phyloP scores from a whole-genome alignment of 2,329 filamentous ascomycete genomes.

The Lachnellula cervina region DNA sequence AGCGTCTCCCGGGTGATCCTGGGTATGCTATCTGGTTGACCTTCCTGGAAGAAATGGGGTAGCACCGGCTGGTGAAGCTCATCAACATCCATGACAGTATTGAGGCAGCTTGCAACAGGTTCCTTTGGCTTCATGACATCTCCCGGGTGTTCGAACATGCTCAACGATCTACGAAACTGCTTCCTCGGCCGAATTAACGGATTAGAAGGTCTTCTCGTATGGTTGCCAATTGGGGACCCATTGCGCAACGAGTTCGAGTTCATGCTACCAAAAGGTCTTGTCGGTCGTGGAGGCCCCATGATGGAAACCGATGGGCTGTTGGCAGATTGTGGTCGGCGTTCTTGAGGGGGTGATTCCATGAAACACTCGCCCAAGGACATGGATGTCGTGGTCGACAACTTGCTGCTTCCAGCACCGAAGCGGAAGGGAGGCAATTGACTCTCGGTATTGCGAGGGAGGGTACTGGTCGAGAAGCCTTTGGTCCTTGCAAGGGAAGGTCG shows the following conservation, averaged over 20 bases:
- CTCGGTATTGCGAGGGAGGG: slow-evolving; percentile 58
- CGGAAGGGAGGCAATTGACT: slow-evolving; percentile 67
- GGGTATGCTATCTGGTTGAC: slow-evolving; percentile 79
- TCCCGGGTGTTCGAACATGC: slow-evolving; percentile 93
- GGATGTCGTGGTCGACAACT: slow-evolving; percentile 47
- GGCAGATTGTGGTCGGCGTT: slow-evolving; percentile 57
- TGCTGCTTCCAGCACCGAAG: slow-evolving; percentile 56
- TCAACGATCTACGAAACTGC: slow-evolving; percentile 84
- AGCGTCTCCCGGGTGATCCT: slow-evolving; percentile 80
- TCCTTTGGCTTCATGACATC: slow-evolving; percentile 77
- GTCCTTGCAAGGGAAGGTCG: slow-evolving; percentile 70
- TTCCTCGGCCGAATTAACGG: slow-evolving; percentile 74
- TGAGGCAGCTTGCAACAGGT: slow-evolving; percentile 51
- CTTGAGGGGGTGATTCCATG: slow-evolving; percentile 68
- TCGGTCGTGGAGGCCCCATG: slow-evolving; percentile 56
- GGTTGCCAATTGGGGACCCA: slow-evolving; percentile 68
- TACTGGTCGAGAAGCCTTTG: slow-evolving; percentile 69
- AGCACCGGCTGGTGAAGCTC: slow-evolving; percentile 68
- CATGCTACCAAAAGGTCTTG: slow-evolving; percentile 60
- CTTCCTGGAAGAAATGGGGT: slow-evolving; percentile 78
- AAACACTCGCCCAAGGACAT: slow-evolving; percentile 78
- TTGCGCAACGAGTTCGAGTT: slow-evolving; percentile 54
- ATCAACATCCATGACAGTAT: slow-evolving; percentile 80
- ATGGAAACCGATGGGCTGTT: slow-evolving; percentile 53
- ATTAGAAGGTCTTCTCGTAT: slow-evolving; percentile 68